A percentile compares a stretch with the other conserved stretches of the same genome.
These are phyloP conservation scores for Schizophyllum amplum DNA, from an alignment of 1,284 basidiomycete species.

Conservation along the genomic window DNA sequence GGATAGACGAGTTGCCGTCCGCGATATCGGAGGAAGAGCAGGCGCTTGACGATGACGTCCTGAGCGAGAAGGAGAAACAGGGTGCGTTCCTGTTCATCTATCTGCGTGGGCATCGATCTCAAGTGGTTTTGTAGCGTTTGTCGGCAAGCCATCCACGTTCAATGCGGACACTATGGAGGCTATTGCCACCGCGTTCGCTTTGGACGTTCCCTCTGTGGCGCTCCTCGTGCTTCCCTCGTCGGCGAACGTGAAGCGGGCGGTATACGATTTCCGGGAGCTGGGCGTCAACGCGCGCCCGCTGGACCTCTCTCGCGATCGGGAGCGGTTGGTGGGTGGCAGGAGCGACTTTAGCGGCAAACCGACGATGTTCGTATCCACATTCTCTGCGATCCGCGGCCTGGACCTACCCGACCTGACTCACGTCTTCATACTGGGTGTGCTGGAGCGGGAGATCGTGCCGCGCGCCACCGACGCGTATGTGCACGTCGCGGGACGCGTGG, in stretches of 20 bases:
- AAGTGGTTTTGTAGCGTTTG: constrained; percentile 39
- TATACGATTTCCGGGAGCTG: constrained; percentile 54
- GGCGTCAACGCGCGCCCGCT: constrained; percentile 61
- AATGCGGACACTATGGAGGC: constrained; percentile 53
- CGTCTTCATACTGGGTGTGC: constrained; percentile 63
- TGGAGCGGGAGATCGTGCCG: constrained; percentile 33
- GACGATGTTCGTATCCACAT: constrained; percentile 56
- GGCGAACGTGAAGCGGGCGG: constrained; percentile 48
- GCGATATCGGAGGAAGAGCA: constrained; percentile 11
- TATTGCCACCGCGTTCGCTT: constrained; percentile 58
- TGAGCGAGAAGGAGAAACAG: constrained; percentile 14
- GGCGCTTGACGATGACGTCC: constrained; percentile 15
- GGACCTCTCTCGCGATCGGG: constrained; percentile 40
- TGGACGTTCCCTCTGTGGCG: constrained; percentile 61
- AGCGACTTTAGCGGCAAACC: constrained; percentile 44
- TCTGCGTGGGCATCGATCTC: no score
- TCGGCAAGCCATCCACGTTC: constrained; percentile 39
- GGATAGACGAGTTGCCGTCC: background rate
- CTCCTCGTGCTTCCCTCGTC: constrained; percentile 58
- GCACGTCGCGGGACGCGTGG: constrained; percentile 69
- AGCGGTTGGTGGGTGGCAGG: constrained; percentile 31
- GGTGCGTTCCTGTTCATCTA: constrained; percentile 10
- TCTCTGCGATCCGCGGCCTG: constrained; percentile 60
- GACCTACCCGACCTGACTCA: constrained; percentile 65
- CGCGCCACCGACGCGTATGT: constrained; percentile 53